phyloP scores from a whole-genome alignment of 768 basidiomycete species.

The Lactarius hatsudake region DNA sequence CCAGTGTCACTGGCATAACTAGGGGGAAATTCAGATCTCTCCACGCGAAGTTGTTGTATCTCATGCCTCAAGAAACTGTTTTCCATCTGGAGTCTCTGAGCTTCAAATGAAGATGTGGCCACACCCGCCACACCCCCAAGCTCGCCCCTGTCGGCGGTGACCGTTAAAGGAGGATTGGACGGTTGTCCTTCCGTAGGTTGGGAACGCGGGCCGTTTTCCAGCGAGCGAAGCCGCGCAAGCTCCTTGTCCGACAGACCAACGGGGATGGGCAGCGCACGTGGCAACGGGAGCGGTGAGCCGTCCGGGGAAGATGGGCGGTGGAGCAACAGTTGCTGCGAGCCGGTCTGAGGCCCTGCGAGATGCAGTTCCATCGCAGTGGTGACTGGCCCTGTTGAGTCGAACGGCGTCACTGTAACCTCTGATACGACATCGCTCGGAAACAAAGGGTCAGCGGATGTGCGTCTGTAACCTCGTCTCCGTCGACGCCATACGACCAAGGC shows the following conservation, averaged over 20 bases:
- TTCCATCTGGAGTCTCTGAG: not conserved
- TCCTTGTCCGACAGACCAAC: not conserved
- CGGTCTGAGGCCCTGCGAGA: not conserved
- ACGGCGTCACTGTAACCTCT: not conserved
- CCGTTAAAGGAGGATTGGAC: not conserved
- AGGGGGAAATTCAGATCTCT: not conserved
- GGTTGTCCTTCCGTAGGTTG: not conserved
- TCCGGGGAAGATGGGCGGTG: not conserved
- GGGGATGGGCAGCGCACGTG: not conserved
- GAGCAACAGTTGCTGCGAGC: not conserved
- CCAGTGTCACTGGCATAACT: not conserved
- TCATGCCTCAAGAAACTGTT: not conserved
- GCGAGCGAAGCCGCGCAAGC: not conserved
- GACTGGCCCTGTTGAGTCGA: not conserved
- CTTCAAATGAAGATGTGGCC: not conserved
- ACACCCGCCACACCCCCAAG: not conserved
- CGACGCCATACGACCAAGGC: not conserved
- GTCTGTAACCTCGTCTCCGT: not conserved
- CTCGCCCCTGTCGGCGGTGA: not conserved
- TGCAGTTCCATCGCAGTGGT: not conserved
- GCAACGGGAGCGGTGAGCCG: not conserved
- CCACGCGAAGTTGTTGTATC: not conserved
- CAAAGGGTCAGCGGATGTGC: not conserved
- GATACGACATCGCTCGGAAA: not conserved
- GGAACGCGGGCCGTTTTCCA: not conserved